A percentile compares a stretch with the other conserved stretches of the same genome.
Conservation (phyloP, 805 yeast genomes). For the Starmerella apicola region DNA sequence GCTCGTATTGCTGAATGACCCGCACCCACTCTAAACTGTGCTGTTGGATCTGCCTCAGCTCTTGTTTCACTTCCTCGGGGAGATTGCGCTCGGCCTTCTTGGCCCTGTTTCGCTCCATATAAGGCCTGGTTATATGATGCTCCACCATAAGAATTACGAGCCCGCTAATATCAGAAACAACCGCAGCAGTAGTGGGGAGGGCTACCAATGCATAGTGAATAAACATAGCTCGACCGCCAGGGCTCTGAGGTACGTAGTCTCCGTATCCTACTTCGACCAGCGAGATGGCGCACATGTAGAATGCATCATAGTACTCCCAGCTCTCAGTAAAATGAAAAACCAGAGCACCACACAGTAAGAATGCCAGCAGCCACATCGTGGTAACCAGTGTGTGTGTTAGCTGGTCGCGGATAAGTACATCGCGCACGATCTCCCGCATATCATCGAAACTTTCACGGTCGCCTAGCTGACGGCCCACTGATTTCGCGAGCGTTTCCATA, state of each 20-base stretch:
- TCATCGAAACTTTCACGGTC: constrained; percentile 40
- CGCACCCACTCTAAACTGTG: no score
- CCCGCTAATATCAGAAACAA: constrained; percentile 14
- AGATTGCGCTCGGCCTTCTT: no score
- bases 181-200: constrained; percentile 67
- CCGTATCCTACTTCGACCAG: constrained; percentile 81
- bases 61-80: no score
- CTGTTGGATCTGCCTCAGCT: no score
- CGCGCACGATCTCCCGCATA: constrained; percentile 40
- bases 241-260: constrained; percentile 47
- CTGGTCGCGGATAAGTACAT: constrained; percentile 5
- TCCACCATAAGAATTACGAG: not conserved
- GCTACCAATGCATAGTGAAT: constrained; percentile 73
- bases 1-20: no score
- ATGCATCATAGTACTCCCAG: constrained; percentile 59
- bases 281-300: constrained; percentile 69
- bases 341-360: constrained; percentile 65
- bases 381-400: constrained; percentile 27
- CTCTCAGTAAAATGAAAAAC: constrained; percentile 39
- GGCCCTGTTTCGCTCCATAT: no score
- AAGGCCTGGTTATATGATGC: no score
- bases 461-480: not conserved
- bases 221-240: constrained; percentile 62
- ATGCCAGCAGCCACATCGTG: constrained; percentile 37
- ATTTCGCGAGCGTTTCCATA: no score